Evolutionary conservation across 208 protist genomes (phyloP), one percentile per base, ranked within the genome.

Genomic region (Acanthamoeba castellanii): DNA sequence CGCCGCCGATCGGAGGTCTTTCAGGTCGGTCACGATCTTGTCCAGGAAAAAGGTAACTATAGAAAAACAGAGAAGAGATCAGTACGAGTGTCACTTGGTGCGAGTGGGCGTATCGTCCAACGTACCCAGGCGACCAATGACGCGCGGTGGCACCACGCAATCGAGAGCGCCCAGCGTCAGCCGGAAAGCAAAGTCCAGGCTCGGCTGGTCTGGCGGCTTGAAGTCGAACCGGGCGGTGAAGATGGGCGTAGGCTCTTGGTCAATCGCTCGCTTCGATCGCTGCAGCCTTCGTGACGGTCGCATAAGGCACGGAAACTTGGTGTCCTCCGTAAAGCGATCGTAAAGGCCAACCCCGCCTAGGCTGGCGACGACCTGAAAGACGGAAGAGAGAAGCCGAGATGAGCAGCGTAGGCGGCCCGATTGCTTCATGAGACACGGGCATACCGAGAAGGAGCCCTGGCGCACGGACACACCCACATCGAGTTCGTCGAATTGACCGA

Each of bases 41-140:
- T 94, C 66, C 90, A 94, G 32, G 72, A 94, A 94, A 32, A 84
- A 94, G 72, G 90, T 68, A 20, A 94, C 90, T 94, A 82, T 64
- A 20, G n/a, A 22, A 27, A 70, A 37, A 30, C 2, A 90, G 6
- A 66, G 42, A 68, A 8, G 57, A 0, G n/a, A 42, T 64, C 34
- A 45, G 45, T 14, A 42, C 4, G 25, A 78, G n/a, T 37, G 70
- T 22, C n/a, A 45, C 22, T 82, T n/a, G 25, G 59, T 11, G 59
- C 1, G 66, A 37, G 66, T 20, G 34, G 11, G 66, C 2, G 6
- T 37, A 11, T 7, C 22, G 0, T n/a, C 7, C 16, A 55, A 20
- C 89, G 27, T 93, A 93, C 89, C 89, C 7, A 93, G 27, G 45
- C 89, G 64, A 27, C 89, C 27, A 30, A 93, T 93, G 14, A 93